Evolutionary conservation across 2,329 filamentous ascomycete species (phyloP), one percentile per base, ranked within the genome.

Genomic region (Paracoccidioides brasiliensis): DNA sequence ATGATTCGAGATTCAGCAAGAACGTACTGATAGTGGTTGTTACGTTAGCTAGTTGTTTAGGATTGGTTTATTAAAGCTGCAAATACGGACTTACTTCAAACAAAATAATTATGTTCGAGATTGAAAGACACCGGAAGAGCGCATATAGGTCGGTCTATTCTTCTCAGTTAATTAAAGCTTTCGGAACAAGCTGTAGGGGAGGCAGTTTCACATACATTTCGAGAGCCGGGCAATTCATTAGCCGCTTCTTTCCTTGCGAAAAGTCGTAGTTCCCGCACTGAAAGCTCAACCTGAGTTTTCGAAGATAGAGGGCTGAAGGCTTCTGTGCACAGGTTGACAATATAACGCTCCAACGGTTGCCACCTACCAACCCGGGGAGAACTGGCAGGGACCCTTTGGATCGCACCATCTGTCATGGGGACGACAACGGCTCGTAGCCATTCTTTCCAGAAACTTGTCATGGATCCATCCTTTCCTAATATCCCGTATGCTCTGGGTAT

Each of bases 371-470:
- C 83, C 64, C 84, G 88, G 10, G 93, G 90, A 4, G 91, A 97
- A 70, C 86, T 95, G 8, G 88, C 78, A 5, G 93, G 89, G 6
- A 98, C 83, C 56, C 90, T 81, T 62, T 93, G 74, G 35, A 98
- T 78, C 12, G 79, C 83, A 22, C 91, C 89, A 66, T 95, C 90
- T 1, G 84, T 90, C 93, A 97, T 98, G 33, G 93, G 93, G 28
- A 95, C 88, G n/a, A 93, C 78, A 8, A 97, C 80, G 5, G 91
- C 90, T 70, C 89, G 86, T 50, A 98, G 79, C 93, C 93, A 98
- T 69, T 98, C 93, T 70, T 97, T 97, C 90, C 91, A 98, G 72
- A 98, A 97, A 37, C 83, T 82, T 60, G 90, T 90, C 72, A 94
- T 80, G 58, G 83, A 85, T 10, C 79, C 78, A 67, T 98, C 93